Percentiles rank a stretch among this genome's conserved stretches.
These are phyloP conservation scores for Podospora australis DNA, from an alignment of 495 filamentous ascomycete genomes.

Conservation along the genomic window DNA sequence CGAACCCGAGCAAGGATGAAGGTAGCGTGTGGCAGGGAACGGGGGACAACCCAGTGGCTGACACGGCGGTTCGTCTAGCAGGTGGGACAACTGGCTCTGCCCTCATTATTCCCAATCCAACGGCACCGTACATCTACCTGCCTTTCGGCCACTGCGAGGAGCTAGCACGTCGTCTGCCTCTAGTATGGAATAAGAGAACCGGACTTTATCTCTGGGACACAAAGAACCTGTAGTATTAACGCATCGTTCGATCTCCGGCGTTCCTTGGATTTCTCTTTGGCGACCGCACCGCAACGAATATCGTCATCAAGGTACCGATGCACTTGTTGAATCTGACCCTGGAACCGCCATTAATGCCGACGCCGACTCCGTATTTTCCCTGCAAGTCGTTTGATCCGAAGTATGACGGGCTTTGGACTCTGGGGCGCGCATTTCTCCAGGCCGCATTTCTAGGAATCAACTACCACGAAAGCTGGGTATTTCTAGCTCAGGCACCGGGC, in stretches of 20 bases:
- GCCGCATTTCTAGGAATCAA: too few species aligned
- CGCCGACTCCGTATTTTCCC: too few species aligned
- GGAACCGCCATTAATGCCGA: conserved; percentile 1
- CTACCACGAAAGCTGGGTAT: too few species aligned
- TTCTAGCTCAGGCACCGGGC: too few species aligned
- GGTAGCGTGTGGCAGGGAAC: conserved; percentile 20
- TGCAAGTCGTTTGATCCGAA: too few species aligned
- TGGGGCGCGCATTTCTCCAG: too few species aligned
- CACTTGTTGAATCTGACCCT: conserved; percentile 44
- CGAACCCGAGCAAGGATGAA: not conserved
- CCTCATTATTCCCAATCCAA: conserved; percentile 25
- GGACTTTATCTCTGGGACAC: conserved; percentile 43
- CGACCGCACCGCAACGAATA: conserved; percentile 18
- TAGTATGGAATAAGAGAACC: conserved; percentile 24
- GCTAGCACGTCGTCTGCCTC: conserved; percentile 37
- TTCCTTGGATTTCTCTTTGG: conserved; percentile 34
- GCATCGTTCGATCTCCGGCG: conserved; percentile 29
- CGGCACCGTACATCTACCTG: conserved; percentile 40
- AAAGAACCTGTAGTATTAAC: conserved; percentile 19
- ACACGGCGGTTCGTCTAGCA: not conserved
- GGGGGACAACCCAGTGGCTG: conserved; percentile 5
- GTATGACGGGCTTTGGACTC: too few species aligned
- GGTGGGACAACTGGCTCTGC: conserved; percentile 5
- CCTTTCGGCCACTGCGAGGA: conserved; percentile 37
- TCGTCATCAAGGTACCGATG: conserved; percentile 46